Evolutionary conservation across 495 filamentous ascomycete genomes (phyloP), one percentile per base, ranked within the genome.

Genomic region (Massariosphaeria phaeospora): DNA sequence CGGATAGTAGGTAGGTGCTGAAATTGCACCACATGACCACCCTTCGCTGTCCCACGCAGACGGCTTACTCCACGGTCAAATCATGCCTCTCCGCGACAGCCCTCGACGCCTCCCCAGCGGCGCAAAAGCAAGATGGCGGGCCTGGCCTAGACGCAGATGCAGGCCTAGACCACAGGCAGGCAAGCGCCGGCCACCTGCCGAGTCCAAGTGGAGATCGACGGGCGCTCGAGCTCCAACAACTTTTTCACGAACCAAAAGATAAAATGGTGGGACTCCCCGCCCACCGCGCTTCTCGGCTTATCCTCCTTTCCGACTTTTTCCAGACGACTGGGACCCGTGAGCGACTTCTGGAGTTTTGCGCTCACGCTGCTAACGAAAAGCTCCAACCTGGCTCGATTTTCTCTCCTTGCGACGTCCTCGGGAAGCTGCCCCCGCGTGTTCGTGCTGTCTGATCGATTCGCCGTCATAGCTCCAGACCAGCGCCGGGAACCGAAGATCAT

Each of bases 341-440:
- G 67, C 69, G 69, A 71, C 69, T 71, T 71, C 57, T 40, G 64
- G 67, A 68, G 67, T 68, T 71, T 71, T 71, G 69, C 69, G 69
- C 62, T 71, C 61, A 49, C 59, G 48, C 47, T 52, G 21, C 27
- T 23, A 23, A 10, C 23, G 57, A 51, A 71, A 71, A 69, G 61
- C 63, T 68, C 66, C 67, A 62, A 45, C 62, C 59, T 46, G 55
- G 24, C 10, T 29, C 23, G 23, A 11, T 40, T 30, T 1, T 7
- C 26, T 8, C 24, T 5, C 41, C 26, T 39, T 39, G n/a, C 18
- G 29, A 26, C 26, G 1, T 23, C 24, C 38, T 35, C 24, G 5
- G n/a, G n/a, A n/a, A n/a, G n/a, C 41, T 48, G 34, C 20, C 20
- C 39, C 39, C 7, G 6, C 3, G 3, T 21, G 6, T 42, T 20